Evolutionary conservation across 1,139 yeast species (phyloP).

Genomic region (Candida neerlandica): DNA sequence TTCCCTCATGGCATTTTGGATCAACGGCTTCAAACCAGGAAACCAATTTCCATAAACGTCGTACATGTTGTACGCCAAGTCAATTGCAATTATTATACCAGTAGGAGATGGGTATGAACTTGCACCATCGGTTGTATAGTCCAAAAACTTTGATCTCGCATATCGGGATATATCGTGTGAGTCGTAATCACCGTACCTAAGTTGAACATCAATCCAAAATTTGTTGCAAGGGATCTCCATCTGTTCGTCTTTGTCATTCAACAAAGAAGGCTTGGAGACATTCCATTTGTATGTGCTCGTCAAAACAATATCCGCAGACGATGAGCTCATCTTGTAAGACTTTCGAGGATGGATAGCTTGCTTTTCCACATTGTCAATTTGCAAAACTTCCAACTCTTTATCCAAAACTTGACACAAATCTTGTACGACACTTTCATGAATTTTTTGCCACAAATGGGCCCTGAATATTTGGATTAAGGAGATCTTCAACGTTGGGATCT

Average conservation of each 20-base stretch:
- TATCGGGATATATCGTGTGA: constrained; percentile 96
- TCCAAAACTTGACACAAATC: constrained; percentile 93
- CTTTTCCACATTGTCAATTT: constrained; percentile 84
- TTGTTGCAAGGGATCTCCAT: constrained; percentile 62
- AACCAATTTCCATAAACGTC: constrained; percentile 98
- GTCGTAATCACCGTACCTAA: constrained; percentile 96
- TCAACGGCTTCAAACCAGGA: constrained; percentile 86
- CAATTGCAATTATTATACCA: constrained; percentile 88
- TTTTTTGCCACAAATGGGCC: constrained; percentile 99
- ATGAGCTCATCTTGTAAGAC: constrained; percentile 95
- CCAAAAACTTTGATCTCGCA: constrained; percentile 88
- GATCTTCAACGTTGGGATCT: constrained; percentile 94
- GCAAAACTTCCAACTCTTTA: constrained; percentile 79
- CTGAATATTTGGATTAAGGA: constrained; percentile 95
- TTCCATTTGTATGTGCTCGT: constrained; percentile 82
- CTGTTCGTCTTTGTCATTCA: constrained; percentile 62
- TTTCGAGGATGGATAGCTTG: constrained; percentile 96
- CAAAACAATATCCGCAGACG: constrained; percentile 87
- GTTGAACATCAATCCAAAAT: constrained; percentile 94
- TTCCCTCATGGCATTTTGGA: constrained; percentile 91
- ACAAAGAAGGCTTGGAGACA: constrained; percentile 77
- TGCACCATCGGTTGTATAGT: constrained; percentile 85
- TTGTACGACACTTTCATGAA: constrained; percentile 92
- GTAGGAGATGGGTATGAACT: constrained; percentile 92
- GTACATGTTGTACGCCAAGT: constrained; percentile 92